Evolutionary conservation across 805 yeast species (phyloP).

Genomic region (Priceomyces fermenticarens): DNA sequence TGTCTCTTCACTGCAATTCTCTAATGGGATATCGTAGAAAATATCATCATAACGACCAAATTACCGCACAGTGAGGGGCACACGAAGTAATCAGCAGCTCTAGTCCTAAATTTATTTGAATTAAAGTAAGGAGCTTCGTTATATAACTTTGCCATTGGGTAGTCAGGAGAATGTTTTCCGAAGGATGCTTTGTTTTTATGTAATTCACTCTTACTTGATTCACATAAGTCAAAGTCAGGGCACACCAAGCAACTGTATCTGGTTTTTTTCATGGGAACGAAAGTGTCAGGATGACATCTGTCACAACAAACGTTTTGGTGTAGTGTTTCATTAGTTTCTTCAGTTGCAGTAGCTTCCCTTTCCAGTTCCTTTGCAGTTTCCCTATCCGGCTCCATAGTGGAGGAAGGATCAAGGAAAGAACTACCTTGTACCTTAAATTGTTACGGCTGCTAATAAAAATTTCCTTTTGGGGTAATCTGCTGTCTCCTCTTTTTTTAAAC

Average conservation of each 20-base stretch:
- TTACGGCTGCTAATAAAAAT: too few species aligned
- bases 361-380: neutral
- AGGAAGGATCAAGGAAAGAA: neutral
- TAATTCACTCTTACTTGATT: slow-evolving; percentile 24
- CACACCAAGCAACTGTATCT: slow-evolving; percentile 54
- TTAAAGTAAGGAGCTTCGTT: slow-evolving; percentile 11
- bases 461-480: too few species aligned
- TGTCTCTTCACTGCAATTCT: slow-evolving; percentile 14
- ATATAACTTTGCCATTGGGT: slow-evolving; percentile 30
- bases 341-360: neutral
- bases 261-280: slow-evolving; percentile 40
- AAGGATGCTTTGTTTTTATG: slow-evolving; percentile 8
- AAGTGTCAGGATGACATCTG: slow-evolving; percentile 26
- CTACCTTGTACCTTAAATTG: slow-evolving; percentile 2
- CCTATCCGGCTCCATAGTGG: neutral
- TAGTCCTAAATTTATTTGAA: neutral
- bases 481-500: too few species aligned
- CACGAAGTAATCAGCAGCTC: neutral
- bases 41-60: slow-evolving; percentile 9
- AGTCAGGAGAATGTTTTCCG: slow-evolving; percentile 21
- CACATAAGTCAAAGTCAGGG: slow-evolving; percentile 52
- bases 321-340: slow-evolving; percentile 5
- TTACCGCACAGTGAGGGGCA: neutral
- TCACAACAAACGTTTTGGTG: slow-evolving; percentile 34
- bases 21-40: slow-evolving; percentile 24